Conservation (phyloP, 495 filamentous ascomycete genomes). For the Lasiosphaeria hispida region DNA sequence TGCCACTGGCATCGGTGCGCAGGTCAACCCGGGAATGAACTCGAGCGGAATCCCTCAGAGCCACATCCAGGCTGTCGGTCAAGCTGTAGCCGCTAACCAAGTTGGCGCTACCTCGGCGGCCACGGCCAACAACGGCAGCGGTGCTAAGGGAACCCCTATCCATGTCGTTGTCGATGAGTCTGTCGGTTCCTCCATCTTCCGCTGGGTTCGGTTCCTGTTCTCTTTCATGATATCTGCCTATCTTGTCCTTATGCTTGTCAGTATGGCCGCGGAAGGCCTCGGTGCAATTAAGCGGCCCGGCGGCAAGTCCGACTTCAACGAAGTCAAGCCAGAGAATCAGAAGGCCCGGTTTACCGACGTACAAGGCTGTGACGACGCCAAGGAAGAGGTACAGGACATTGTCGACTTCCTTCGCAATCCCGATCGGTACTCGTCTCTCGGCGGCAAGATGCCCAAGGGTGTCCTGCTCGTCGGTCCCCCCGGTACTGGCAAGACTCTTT, state of each 20-base stretch:
- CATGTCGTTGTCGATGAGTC: conserved; percentile 97
- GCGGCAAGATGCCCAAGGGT: conserved; percentile 95
- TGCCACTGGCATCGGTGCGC: conserved; percentile 22
- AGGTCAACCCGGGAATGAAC: conserved; percentile 32
- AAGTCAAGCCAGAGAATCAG: conserved; percentile 87
- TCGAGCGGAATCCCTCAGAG: conserved; percentile 49
- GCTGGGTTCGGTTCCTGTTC: conserved; percentile 83
- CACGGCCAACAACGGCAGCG: conserved; percentile 47
- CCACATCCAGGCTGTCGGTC: conserved; percentile 79
- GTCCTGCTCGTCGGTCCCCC: conserved; percentile 93
- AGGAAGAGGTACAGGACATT: conserved; percentile 94
- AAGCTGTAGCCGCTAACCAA: conserved; percentile 77
- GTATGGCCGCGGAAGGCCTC: conserved; percentile 74
- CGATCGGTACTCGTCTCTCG: conserved; percentile 83
- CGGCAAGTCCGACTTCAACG: conserved; percentile 61
- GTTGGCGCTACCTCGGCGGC: conserved; percentile 62
- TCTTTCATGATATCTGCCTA: conserved; percentile 76
- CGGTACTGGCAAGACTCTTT: conserved; percentile 96
- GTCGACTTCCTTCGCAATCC: conserved; percentile 95
- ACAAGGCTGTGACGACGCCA: conserved; percentile 96
- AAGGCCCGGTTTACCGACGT: conserved; percentile 90
- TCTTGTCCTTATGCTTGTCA: conserved; percentile 67
- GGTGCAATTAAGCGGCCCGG: conserved; percentile 75
- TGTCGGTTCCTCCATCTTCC: conserved; percentile 71
- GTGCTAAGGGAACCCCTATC: conserved; percentile 74